Base-by-base conservation (phyloP, 805 yeast genomes). In the Torulaspora maleeae region DNA sequence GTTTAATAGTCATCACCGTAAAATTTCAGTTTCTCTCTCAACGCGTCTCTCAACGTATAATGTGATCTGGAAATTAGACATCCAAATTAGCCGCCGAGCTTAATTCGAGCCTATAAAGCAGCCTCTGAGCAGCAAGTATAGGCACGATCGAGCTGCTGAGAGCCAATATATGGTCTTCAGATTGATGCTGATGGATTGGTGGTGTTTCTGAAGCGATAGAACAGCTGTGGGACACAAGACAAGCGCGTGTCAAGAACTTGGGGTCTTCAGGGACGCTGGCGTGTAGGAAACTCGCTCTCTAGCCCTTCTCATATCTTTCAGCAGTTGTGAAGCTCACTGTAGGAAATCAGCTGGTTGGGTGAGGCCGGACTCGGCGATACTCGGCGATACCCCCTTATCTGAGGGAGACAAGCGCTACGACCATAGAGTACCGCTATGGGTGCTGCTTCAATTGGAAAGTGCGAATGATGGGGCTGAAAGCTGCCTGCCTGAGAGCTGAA, bases 1-100 rank as follows among this genome's bases (percentile, higher is more conserved):
- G 4, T 20, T 39, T 32, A 25, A 28, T 24, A 39, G 43, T 39
- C 43, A 39, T 39, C 43, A 11, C 16, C 22, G 36, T 16, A 39
- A 39, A 20, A 32, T 39, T 39, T 32, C 36, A 24, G 20, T 39
- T 39, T 39, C 37, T 32, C 25, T 20, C 34, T n/a, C 3, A 6
- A 36, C 9, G 38, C 24, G 30, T 27, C 7, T 10, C 32, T 29
- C 36, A 33, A 36, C 41, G 41, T 38, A 22, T n/a, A 8, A n/a
- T 15, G 35, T 29, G 41, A 38, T 24, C 16, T 9, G 17, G n/a
- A 38, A 28, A 10, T 16, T 13, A 10, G 17, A 5, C 17, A 5
- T 11, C 2, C 8, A 22, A 25, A 13, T 25, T 22, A 13, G 19
- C 27, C 38, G 28, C 28, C 19, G 28, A 36, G 35, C 20, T 32